Base-by-base conservation (phyloP, 2,329 filamentous ascomycete genomes). In the Paramyrothecium roridum region DNA sequence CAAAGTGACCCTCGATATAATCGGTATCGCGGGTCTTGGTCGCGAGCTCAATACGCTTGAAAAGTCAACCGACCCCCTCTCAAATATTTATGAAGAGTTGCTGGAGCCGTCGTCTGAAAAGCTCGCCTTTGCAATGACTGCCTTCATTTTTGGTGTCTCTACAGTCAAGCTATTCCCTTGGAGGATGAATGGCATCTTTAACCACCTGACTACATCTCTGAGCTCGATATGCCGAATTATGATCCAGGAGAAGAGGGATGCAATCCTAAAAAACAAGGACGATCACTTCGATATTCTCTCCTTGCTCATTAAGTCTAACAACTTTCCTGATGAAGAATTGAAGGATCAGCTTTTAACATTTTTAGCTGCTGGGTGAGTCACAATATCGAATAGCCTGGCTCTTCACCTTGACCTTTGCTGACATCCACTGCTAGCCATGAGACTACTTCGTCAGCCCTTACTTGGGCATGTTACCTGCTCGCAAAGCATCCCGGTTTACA, bases 281-380 rank as follows among this genome's bases (percentile, higher is more conserved):
- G 76, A 69, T 2, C 81, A 83, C 11, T 74, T 82, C 20, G 88
- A 91, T 63, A 86, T 91, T 48, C 73, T 91, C 54, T 88, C 79
- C 0, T 71, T 80, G 13, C 75, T 83, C 51, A 78, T 84, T 57
- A 74, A 76, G 57, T 77, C 76, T 3, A 75, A 76, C 53, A 74
- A 78, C 53, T 84, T 84, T 62, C 76, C 78, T 0, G 80, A 84
- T 53, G 65, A 72, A 3, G 71, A 76, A n/a, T 65, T 84, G 13
- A 76, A 78, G 8, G 80, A 84, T 58, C 81, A 84, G 54, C 71
- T 84, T 1, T 65, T 85, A 23, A 85, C 81, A 0, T 83, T 83
- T 59, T 64, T 84, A 3, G 81, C 80, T 3, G 80, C 80, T 3
- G 80, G 80, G 76, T 80, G 66, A 58, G 75, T 67, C 72, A 21